Evolutionary conservation across 2,329 filamentous ascomycete genomes (phyloP).

Genomic region (Sporothrix pseudoabietina): DNA sequence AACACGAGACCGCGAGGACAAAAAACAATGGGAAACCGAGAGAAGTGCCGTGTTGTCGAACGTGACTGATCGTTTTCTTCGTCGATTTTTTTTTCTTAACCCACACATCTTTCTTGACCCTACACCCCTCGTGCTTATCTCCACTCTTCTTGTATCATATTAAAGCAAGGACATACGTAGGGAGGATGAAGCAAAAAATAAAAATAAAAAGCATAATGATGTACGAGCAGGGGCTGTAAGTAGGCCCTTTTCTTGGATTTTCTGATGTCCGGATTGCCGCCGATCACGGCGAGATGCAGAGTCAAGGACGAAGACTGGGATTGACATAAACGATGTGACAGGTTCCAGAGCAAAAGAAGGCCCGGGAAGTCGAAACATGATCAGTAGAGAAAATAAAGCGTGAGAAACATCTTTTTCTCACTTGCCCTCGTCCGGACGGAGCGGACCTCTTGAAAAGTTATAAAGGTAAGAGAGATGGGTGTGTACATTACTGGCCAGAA

Average conservation of each 20-base stretch:
- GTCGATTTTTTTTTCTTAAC: not conserved
- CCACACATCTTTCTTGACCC: not conserved
- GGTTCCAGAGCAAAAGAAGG: not conserved
- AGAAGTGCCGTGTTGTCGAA: conserved; percentile 11
- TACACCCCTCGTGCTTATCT: not conserved
- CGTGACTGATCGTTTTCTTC: conserved; percentile 5
- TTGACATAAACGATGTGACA: not conserved
- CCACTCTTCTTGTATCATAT: not conserved
- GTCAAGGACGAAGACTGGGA: not conserved
- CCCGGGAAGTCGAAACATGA: not conserved
- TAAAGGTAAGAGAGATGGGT: not conserved
- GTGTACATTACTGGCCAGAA: not conserved
- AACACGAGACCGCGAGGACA: not conserved
- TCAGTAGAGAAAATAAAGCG: not conserved
- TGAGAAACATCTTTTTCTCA: not conserved
- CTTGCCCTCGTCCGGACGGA: not conserved
- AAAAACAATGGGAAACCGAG: not conserved
- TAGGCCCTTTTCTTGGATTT: not conserved
- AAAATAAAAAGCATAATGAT: not conserved
- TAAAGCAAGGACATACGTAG: not conserved
- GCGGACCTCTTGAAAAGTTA: not conserved
- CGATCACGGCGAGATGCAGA: conserved; percentile 14
- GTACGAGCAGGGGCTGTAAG: not conserved
- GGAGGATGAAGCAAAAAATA: not conserved
- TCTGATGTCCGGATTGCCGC: not conserved